Evolutionary conservation across 2,329 filamentous ascomycete genomes (phyloP), one percentile per base, ranked within the genome.

Genomic region (Colletotrichum sp.): DNA sequence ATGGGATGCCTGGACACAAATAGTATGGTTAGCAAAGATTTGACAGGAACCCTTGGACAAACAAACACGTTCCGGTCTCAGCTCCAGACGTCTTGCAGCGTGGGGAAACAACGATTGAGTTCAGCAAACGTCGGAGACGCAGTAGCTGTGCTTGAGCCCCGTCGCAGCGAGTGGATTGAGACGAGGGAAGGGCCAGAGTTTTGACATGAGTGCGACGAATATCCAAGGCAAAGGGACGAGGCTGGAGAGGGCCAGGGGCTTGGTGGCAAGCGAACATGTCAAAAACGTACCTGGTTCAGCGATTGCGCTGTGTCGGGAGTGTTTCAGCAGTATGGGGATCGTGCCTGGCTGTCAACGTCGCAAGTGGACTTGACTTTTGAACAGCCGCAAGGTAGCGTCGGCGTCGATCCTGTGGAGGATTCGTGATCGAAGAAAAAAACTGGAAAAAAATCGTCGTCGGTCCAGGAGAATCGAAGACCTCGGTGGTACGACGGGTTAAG

Each of bases 261-360:
- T 15, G 60, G 67, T 16, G 30, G 16, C 16, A 74, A 34, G 28
- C 13, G 18, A 10, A 57, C 7, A 66, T 60, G 34, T 68, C 34
- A 48, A 55, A 65, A 61, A 75, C 77, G 32, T 78, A 77, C 77
- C 77, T 78, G 36, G 52, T 18, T 52, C 32, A 70, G 28, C 26
- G 24, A 59, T 24, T 32, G 43, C 30, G 64, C 65, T 69, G 77
- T 78, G 65, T 75, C 75, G 72, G 65, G 65, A 64, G 65, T 34
- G 75, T 78, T 78, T 78, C 77, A 77, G 69, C 72, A 77, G 60
- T 34, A 74, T 65, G 63, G 57, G 59, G 61, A 26, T 52, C 12
- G 34, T 32, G 52, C 39, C 24, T 21, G 61, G 70, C 61, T 77
- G 69, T 70, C 76, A 71, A 67, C 18, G 76, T 77, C 36, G 60